Evolutionary conservation across 2,329 filamentous ascomycete species (phyloP).

Genomic region (Geosmithia putterillii): DNA sequence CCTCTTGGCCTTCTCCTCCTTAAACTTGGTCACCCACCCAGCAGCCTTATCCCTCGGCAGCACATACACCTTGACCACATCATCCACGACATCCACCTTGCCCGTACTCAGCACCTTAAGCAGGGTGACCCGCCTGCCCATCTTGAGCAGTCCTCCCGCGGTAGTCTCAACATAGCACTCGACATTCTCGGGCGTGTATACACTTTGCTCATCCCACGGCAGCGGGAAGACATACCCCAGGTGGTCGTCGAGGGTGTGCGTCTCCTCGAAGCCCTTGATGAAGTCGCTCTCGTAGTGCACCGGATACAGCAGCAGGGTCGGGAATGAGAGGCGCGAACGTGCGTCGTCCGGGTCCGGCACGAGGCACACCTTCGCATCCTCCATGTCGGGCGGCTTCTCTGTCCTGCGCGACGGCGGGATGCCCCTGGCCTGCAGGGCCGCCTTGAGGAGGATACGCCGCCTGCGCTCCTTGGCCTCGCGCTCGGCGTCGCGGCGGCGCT

Average conservation of each 20-base stretch:
- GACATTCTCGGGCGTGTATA: conserved; percentile 52
- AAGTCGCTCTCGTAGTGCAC: conserved; percentile 75
- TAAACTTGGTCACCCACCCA: conserved; percentile 77
- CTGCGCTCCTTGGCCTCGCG: conserved; percentile 39
- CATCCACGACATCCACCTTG: conserved; percentile 79
- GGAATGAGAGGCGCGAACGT: conserved; percentile 60
- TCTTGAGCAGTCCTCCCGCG: conserved; percentile 71
- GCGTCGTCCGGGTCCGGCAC: conserved; percentile 63
- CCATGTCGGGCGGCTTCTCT: conserved; percentile 68
- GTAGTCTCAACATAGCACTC: conserved; percentile 86
- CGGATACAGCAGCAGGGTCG: conserved; percentile 77
- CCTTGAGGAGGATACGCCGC: conserved; percentile 48
- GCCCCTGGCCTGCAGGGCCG: conserved; percentile 55
- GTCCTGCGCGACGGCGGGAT: conserved; percentile 55
- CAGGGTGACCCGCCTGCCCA: conserved; percentile 72
- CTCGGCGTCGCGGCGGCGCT: conserved; percentile 43
- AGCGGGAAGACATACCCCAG: conserved; percentile 75
- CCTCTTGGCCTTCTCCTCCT: conserved; percentile 53
- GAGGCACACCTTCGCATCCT: conserved; percentile 64
- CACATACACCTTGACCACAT: conserved; percentile 70
- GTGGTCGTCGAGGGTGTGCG: conserved; percentile 62
- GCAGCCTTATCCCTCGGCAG: conserved; percentile 59
- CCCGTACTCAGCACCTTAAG: conserved; percentile 63
- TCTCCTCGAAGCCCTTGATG: conserved; percentile 76
- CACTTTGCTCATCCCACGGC: conserved; percentile 65